Conservation (phyloP, 2,329 filamentous ascomycete species). For the Chrysoporthe puriensis region DNA sequence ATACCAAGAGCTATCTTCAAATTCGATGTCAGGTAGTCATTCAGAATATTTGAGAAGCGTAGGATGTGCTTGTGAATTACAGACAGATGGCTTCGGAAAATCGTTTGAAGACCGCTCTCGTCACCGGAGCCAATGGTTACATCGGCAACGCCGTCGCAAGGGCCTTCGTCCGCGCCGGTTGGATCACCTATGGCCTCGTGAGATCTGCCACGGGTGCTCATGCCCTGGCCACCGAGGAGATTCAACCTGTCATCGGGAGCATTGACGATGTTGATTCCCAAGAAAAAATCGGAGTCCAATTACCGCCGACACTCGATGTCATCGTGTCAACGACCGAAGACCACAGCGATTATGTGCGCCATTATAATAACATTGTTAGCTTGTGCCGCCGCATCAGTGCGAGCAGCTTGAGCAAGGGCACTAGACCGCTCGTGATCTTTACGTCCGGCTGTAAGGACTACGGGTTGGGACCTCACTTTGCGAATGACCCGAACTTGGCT, state of each 20-base stretch:
- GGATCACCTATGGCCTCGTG: constrained; percentile 49
- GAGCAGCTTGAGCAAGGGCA: constrained; percentile 38
- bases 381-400: constrained; percentile 41
- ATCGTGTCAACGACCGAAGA: constrained; percentile 49
- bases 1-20: not conserved
- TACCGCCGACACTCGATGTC: constrained; percentile 43
- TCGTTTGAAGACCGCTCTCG: constrained; percentile 41
- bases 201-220: constrained; percentile 39
- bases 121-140: constrained; percentile 54
- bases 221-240: constrained; percentile 40
- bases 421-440: constrained; percentile 48
- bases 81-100: not conserved
- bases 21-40: not conserved
- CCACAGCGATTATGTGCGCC: constrained; percentile 42
- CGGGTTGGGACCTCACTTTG: constrained; percentile 40
- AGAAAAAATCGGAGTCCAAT: constrained; percentile 33
- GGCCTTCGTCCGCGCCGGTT: constrained; percentile 51
- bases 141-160: constrained; percentile 50
- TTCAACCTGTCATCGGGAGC: constrained; percentile 46
- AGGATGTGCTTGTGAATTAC: not conserved
- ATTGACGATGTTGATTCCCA: constrained; percentile 40
- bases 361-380: constrained; percentile 42
- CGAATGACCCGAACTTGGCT: constrained; percentile 40
- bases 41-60: no score
- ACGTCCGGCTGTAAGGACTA: constrained; percentile 57